These are phyloP conservation scores for Rhodosporidiobolus sp. DNA, from an alignment of 768 basidiomycete species.

Conservation along the genomic window DNA sequence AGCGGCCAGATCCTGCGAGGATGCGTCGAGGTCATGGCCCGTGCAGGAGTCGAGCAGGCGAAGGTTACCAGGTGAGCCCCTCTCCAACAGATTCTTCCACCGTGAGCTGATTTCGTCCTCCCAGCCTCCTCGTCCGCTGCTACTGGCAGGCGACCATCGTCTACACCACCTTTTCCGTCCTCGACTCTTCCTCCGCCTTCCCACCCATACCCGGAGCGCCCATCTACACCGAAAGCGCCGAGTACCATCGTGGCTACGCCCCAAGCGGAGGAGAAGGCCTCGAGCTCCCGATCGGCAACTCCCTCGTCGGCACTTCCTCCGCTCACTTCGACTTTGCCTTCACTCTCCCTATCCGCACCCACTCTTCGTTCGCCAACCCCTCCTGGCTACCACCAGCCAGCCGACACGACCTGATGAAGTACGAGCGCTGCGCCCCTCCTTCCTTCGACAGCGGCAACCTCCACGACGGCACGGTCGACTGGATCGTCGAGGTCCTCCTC, in stretches of 20 bases:
- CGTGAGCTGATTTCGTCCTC: neutral
- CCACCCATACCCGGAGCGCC: neutral
- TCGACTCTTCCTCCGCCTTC: neutral
- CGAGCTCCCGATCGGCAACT: neutral
- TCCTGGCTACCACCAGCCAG: neutral
- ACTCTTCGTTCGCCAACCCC: neutral
- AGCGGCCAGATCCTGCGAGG: neutral
- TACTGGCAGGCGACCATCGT: neutral
- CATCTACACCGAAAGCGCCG: neutral
- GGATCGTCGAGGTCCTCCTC: neutral
- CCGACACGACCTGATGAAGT: neutral
- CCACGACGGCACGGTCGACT: neutral
- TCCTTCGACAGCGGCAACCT: neutral
- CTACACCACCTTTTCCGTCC: neutral
- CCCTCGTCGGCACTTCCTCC: neutral
- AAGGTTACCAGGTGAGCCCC: neutral
- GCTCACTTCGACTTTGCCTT: neutral
- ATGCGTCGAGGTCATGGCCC: neutral
- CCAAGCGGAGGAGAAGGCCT: no score
- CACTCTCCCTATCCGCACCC: neutral
- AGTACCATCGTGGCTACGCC: conserved; percentile 1
- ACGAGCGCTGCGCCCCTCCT: neutral
- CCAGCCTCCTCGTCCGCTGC: neutral
- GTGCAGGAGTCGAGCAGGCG: neutral
- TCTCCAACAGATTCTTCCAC: neutral